These are phyloP conservation scores for Raffaelea albimanens DNA, from an alignment of 2,329 filamentous ascomycete species.

Conservation along the genomic window DNA sequence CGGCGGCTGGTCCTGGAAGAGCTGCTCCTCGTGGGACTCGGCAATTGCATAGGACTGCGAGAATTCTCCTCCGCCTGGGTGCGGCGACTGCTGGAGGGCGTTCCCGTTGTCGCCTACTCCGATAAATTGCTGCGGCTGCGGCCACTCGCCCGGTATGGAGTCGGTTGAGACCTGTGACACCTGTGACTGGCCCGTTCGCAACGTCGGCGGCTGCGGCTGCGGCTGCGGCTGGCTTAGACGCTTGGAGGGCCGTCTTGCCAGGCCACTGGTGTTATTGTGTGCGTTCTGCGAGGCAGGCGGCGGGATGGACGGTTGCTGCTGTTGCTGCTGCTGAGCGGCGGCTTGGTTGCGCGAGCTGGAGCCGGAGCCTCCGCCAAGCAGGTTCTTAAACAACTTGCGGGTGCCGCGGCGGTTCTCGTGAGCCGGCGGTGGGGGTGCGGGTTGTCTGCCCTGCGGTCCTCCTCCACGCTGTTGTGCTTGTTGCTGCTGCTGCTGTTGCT, in stretches of 20 bases:
- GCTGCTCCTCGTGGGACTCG: slow-evolving; percentile 29
- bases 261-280: background rate
- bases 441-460: slow-evolving; percentile 4
- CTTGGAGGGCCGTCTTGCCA: slow-evolving; percentile 43
- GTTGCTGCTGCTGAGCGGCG: slow-evolving; percentile 13
- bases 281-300: background rate
- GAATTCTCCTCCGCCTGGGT: slow-evolving; percentile 32
- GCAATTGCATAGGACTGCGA: slow-evolving; percentile 22
- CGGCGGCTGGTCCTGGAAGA: slow-evolving; percentile 28
- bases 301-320: slow-evolving; percentile 1
- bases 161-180: slow-evolving; percentile 26
- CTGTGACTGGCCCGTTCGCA: slow-evolving; percentile 32
- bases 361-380: slow-evolving; percentile 33
- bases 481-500: slow-evolving; percentile 17
- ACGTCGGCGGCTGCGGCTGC: slow-evolving; percentile 17
- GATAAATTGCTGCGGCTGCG: slow-evolving; percentile 9
- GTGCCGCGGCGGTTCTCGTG: slow-evolving; percentile 38
- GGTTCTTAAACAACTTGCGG: slow-evolving; percentile 44
- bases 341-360: slow-evolving; percentile 19
- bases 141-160: slow-evolving; percentile 24
- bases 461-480: slow-evolving; percentile 15
- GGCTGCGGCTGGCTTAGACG: slow-evolving; percentile 39
- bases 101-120: background rate
- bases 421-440: slow-evolving; percentile 18
- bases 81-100: slow-evolving; percentile 30